Conservation (phyloP, 116 monocot species). For the Iris pallida region DNA sequence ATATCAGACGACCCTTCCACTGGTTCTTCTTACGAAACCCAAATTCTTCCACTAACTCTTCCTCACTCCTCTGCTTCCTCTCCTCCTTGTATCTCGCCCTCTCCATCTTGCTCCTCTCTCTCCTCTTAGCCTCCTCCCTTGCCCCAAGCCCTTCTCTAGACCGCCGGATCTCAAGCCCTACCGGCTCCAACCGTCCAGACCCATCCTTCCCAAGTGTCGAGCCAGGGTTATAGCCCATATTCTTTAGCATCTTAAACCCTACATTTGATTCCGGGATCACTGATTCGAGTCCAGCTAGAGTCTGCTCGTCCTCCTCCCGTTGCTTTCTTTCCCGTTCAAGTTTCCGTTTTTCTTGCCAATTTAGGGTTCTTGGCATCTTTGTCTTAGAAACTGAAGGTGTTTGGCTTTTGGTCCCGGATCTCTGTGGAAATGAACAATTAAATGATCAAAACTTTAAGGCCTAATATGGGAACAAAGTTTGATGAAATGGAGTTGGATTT, state of each 20-base stretch:
- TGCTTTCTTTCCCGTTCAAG: constrained; percentile 35
- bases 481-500: neutral
- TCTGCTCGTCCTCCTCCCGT: constrained; percentile 47
- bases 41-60: constrained; percentile 35
- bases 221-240: constrained; percentile 52
- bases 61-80: neutral
- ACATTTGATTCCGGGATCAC: constrained; percentile 46
- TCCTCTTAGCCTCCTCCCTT: constrained; percentile 25
- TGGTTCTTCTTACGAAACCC: constrained; percentile 33
- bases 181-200: constrained; percentile 27
- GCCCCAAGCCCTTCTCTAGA: constrained; percentile 48
- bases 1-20: constrained; percentile 32
- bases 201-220: constrained; percentile 37
- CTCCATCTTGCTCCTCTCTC: constrained; percentile 24
- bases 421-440: neutral
- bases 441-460: neutral
- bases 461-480: neutral
- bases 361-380: constrained; percentile 23
- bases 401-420: constrained; percentile 3
- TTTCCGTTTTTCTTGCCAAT: constrained; percentile 40
- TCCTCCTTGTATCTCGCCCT: constrained; percentile 20
- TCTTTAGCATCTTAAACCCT: constrained; percentile 48
- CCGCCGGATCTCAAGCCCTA: constrained; percentile 42
- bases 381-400: constrained; percentile 10
- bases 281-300: constrained; percentile 23